Percentiles rank a stretch among this genome's conserved stretches.
These are phyloP conservation scores for Fusarium coicis DNA, from an alignment of 2,329 filamentous ascomycete genomes.

Conservation along the genomic window DNA sequence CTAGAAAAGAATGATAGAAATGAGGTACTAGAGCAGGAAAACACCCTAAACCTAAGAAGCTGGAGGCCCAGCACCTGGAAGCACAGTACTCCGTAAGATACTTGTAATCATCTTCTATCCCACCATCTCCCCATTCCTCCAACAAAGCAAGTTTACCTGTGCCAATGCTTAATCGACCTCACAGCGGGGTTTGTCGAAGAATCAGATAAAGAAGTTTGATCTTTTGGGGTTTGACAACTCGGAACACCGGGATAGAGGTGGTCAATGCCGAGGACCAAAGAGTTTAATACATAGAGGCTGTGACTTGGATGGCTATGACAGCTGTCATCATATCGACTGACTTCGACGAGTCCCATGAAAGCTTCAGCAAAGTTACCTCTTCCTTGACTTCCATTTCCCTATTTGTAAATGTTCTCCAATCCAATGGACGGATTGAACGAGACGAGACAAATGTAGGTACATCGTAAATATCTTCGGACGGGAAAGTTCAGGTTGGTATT, in stretches of 20 bases:
- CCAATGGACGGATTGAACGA: neutral
- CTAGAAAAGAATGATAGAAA: neutral
- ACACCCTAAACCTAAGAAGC: neutral
- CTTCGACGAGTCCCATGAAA: neutral
- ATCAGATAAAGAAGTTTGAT: slow-evolving; percentile 29
- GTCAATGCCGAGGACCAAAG: neutral
- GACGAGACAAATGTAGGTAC: neutral
- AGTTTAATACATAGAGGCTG: neutral
- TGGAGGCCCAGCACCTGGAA: neutral
- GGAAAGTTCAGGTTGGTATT: neutral
- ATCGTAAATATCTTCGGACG: neutral
- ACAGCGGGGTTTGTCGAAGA: slow-evolving; percentile 15
- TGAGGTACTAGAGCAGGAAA: neutral
- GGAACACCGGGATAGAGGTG: slow-evolving; percentile 1
- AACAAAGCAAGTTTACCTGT: neutral
- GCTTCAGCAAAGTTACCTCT: neutral
- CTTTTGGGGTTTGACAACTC: slow-evolving; percentile 7
- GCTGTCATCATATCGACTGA: neutral
- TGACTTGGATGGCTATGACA: neutral
- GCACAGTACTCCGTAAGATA: neutral
- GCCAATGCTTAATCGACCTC: neutral
- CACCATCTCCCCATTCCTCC: slow-evolving; percentile 19
- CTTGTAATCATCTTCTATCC: slow-evolving; percentile 5
- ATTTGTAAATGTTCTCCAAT: neutral
- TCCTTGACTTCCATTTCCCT: neutral